Evolutionary conservation across 495 filamentous ascomycete genomes (phyloP), one percentile per base, ranked within the genome.

Genomic region (Paragyromitra xinjiangensis): DNA sequence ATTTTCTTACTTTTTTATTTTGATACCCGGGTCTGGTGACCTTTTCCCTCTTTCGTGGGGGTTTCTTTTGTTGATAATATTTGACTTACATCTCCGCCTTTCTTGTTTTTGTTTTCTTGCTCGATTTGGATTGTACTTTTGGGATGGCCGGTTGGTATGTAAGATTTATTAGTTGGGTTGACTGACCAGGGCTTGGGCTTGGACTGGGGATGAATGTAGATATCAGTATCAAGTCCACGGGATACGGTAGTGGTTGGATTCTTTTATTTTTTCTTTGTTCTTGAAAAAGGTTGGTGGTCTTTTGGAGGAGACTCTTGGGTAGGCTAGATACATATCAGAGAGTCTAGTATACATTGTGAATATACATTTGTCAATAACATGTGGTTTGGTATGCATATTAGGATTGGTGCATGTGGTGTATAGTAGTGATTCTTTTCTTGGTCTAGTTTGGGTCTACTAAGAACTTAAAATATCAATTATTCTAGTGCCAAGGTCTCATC

Each of bases 21-120:
- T 34, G 64, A 59, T 68, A 59, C 64, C 64, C 48, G 71, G 50
- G 61, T 66, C 63, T 67, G 37, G 48, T 22, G 48, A 58, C 51
- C 29, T 71, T 40, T 16, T 42, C 22, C 48, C 34, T 14, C 37
- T 22, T 26, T 22, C 16, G 59, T 22, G 22, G 29, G 66, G 42
- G 62, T 51, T 53, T 55, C 24, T 58, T 53, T 64, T 55, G 44
- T 67, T 64, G 61, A 19, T 64, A 64, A 73, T 65, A 55, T 26
- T 53, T 61, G 58, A 40, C 37, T 59, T 58, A 24, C 16, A 45
- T 51, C 29, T 62, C 26, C 29, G 29, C 16, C 12, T 55, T 58
- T 48, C 26, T 39, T 40, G 16, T 67, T 22, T 50, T 45, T 12
- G 7, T 65, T 12, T 12, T 56, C 6, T 45, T 67, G 26, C 42